Evolutionary conservation across 768 basidiomycete genomes (phyloP).

Genomic region (Boletus barrowsii): DNA sequence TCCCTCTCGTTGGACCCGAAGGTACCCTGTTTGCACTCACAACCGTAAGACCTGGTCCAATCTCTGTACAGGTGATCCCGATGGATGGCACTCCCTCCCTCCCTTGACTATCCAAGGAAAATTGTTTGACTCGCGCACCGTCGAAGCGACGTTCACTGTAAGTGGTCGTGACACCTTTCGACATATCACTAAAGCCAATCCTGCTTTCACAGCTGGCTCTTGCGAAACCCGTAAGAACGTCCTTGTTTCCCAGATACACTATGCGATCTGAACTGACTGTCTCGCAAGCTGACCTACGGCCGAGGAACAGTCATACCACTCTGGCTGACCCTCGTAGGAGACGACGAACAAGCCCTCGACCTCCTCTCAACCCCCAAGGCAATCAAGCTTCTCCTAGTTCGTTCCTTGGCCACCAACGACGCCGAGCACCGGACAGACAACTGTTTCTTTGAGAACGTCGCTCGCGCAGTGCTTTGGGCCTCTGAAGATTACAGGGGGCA

Average conservation of each 20-base stretch:
- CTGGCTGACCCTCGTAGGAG: constrained; percentile 41
- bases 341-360: constrained; percentile 49
- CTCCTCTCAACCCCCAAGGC: constrained; percentile 41
- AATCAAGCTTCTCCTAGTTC: constrained; percentile 41
- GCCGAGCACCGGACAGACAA: constrained; percentile 43
- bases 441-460: constrained; percentile 40
- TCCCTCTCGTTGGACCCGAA: constrained; percentile 35
- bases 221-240: constrained; percentile 42
- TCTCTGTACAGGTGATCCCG: constrained; percentile 30
- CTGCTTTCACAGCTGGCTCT: constrained; percentile 40
- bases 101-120: constrained; percentile 34
- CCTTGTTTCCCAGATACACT: background rate
- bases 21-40: background rate
- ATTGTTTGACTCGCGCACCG: constrained; percentile 31
- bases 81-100: constrained; percentile 38
- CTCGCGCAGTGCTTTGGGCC: constrained; percentile 49
- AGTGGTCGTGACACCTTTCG: constrained; percentile 9
- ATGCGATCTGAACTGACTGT: background rate
- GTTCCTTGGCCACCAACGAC: constrained; percentile 44
- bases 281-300: constrained; percentile 44
- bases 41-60: background rate
- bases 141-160: constrained; percentile 33
- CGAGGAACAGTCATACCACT: constrained; percentile 53
- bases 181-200: background rate
- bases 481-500: constrained; percentile 21